Base-by-base conservation (phyloP, 768 basidiomycete genomes). In the Lentinus brumalis region DNA sequence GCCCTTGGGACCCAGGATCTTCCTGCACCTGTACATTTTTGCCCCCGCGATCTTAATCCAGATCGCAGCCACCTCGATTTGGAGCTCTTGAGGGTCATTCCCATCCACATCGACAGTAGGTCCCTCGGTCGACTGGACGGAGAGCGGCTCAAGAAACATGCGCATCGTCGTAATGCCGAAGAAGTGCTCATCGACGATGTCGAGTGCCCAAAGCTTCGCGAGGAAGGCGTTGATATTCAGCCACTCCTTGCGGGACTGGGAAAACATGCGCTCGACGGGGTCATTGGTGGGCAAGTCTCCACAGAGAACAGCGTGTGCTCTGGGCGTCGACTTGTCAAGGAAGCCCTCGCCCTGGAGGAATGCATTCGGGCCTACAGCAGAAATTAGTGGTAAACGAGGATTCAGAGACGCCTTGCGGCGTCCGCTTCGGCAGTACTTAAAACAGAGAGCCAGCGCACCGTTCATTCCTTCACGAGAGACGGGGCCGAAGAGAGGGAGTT, bases 161-260 rank as follows among this genome's bases (percentile, higher is more conserved):
- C 57, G 54, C 60, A 62, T 59, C 18, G 49, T 50, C 38, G 40
- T n/a, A 18, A 65, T 61, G 39, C 57, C 64, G 54, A 56, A 65
- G 16, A 53, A 32, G 38, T 35, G 16, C 31, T 32, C 44, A 41
- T 62, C 57, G 31, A 26, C 21, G 44, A 59, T 50, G 11, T 41
- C 60, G 16, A 38, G 44, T 29, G 46, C 57, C 64, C 64, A 65
- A 7, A 65, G 49, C 5, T 18, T 41, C 18, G 61, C 61, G 45
- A 62, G 15, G 47, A 59, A 65, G 1, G 54, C 45, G 50, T 56
- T 55, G 42, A 45, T 4, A 14, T 64, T 61, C 5, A 65, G 53
- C 63, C 63, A 65, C 3, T 9, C 12, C 21, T 11, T 12, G 49
- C 64, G 64, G 11, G 57, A 50, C 5, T 3, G 9, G 0, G 35